These are phyloP conservation scores for Alternaria burnsii DNA, from an alignment of 2,329 filamentous ascomycete species.

Conservation along the genomic window DNA sequence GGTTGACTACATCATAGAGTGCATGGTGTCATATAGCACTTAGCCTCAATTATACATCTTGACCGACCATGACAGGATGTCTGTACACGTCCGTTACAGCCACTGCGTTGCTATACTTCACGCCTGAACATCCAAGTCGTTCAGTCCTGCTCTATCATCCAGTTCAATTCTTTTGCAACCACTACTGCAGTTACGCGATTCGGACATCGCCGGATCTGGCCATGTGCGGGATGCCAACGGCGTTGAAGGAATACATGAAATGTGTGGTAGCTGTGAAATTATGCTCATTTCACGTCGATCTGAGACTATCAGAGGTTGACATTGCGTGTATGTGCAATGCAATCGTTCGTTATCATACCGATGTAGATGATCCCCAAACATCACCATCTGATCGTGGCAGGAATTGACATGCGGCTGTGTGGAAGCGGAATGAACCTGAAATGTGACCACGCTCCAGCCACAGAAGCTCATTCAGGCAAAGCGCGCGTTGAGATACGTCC, in stretches of 20 bases:
- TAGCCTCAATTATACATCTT: not conserved
- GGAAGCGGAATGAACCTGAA: not conserved
- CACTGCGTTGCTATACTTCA: not conserved
- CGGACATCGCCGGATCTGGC: not conserved
- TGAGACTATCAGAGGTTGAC: too few relatives aligned
- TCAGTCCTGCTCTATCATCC: too few relatives aligned
- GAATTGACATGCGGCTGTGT: too few relatives aligned
- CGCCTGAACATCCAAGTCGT: not conserved
- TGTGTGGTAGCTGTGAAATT: too few relatives aligned
- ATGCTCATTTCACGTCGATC: too few relatives aligned
- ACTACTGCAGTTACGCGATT: too few relatives aligned
- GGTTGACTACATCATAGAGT: slow-evolving; percentile 44
- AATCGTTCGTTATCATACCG: too few relatives aligned
- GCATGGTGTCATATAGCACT: not conserved
- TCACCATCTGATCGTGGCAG: too few relatives aligned
- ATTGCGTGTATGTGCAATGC: too few relatives aligned
- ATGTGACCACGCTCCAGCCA: not conserved
- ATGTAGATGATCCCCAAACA: too few relatives aligned
- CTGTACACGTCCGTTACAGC: not conserved
- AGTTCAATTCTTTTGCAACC: too few relatives aligned
- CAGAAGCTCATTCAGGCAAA: not conserved
- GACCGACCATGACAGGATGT: not conserved
- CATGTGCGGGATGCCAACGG: not conserved
- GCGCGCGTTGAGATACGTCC: not conserved
- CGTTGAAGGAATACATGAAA: too few relatives aligned